These are phyloP conservation scores for Somion occarium DNA, from an alignment of 1,284 basidiomycete genomes.

Conservation along the genomic window DNA sequence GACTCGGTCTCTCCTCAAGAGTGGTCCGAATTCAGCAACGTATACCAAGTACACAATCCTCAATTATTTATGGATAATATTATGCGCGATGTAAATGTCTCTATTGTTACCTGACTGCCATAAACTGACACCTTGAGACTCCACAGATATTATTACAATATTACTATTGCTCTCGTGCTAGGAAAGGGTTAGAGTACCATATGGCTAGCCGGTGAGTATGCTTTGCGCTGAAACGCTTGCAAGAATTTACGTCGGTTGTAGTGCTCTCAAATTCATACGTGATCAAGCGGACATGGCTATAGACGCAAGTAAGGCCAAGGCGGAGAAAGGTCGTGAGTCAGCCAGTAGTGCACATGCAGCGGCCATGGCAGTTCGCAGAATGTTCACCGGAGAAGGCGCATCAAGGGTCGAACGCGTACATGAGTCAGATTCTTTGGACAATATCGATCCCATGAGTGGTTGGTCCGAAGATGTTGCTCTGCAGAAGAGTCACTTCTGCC, in stretches of 20 bases:
- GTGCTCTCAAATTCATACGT: constrained; percentile 81
- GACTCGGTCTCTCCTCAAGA: constrained; percentile 65
- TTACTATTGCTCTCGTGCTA: constrained; percentile 77
- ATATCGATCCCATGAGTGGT: constrained; percentile 58
- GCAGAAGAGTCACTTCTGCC: constrained; percentile 71
- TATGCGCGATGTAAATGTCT: constrained; percentile 38
- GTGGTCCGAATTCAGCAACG: constrained; percentile 84
- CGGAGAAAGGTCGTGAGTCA: constrained; percentile 28
- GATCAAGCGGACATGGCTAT: constrained; percentile 63
- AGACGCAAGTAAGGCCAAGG: constrained; percentile 28
- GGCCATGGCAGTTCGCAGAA: constrained; percentile 56
- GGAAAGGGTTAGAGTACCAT: constrained; percentile 83
- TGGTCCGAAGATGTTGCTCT: constrained; percentile 69
- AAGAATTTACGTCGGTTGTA: constrained; percentile 22
- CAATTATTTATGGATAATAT: constrained; percentile 79
- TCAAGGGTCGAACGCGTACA: constrained; percentile 35
- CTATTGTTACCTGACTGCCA: neutral
- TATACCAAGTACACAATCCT: constrained; percentile 88
- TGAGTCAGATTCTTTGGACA: constrained; percentile 13
- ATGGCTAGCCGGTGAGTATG: constrained; percentile 72
- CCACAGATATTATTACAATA: constrained; percentile 81
- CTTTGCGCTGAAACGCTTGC: neutral
- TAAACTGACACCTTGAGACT: neutral
- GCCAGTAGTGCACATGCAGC: constrained; percentile 51
- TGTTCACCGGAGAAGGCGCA: constrained; percentile 45